Evolutionary conservation across 306 rosid species (phyloP), one percentile per base, ranked within the genome.

Genomic region (Nissolia schottii): DNA sequence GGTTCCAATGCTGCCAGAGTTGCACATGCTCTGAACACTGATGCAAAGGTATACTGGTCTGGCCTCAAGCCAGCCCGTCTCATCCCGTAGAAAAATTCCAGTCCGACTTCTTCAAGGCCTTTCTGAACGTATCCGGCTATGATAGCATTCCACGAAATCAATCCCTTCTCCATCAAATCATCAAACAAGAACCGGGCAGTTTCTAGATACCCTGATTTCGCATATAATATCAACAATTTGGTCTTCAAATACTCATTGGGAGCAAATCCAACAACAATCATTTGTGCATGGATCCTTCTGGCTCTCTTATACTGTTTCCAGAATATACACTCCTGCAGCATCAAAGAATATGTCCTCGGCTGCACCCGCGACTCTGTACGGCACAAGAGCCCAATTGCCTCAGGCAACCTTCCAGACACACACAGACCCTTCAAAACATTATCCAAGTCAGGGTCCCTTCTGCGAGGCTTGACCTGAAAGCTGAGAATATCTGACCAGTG

Each of bases 321-420:
- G 70, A 65, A 85, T 70, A 88, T 84, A 72, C 96, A 81, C 74
- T 93, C 96, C 84, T 93, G 96, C 83, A 90, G 82, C 69, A 90
- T 79, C 81, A 93, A 89, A 40, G 87, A 76, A 75, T 85, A 88
- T 12, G 92, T 84, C 51, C 68, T 71, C 3, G 82, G 75, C 27
- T 81, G 76, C 40, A 80, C 81, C 18, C 46, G 77, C 49, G 71
- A 34, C 55, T 85, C 80, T 12, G 79, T 67, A 38, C 66, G 6
- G 61, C 85, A 93, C 84, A 93, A 84, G 1, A 87, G 84, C 45
- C 77, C 83, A 72, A 86, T 77, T 16, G 90, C 90, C 43, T 90
- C 90, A 0, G 67, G 70, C 76, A 83, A 70, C 57, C 87, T 84
- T 77, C 96, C 90, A 55, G 92, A 84, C 55, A 78, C 34, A 79